Percentiles rank a stretch among this genome's conserved stretches.
Conservation (phyloP, 805 yeast species). For the Hanseniaspora hatyaiensis region DNA sequence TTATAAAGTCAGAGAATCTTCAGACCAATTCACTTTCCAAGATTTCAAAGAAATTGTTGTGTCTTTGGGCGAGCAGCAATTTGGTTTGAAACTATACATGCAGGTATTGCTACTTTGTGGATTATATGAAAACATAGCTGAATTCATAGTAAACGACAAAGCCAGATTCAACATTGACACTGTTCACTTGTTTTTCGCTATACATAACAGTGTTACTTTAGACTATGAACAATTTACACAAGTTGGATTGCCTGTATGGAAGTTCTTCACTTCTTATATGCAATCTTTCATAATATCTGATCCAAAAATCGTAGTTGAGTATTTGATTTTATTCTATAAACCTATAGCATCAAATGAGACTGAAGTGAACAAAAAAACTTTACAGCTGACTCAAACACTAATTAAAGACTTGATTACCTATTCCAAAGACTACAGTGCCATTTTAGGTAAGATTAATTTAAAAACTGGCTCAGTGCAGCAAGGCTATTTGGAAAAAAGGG, state of each 20-base stretch:
- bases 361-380: slow-evolving; percentile 34
- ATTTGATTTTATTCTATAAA: slow-evolving; percentile 47
- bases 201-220: slow-evolving; percentile 39
- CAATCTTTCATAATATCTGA: slow-evolving; percentile 73
- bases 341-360: slow-evolving; percentile 34
- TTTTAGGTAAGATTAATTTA: slow-evolving; percentile 72
- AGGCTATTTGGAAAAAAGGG: slow-evolving; percentile 73
- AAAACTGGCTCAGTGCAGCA: slow-evolving; percentile 66
- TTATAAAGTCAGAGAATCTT: slow-evolving; percentile 24
- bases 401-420: slow-evolving; percentile 73
- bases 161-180: slow-evolving; percentile 67
- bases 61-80: slow-evolving; percentile 61
- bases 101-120: slow-evolving; percentile 68
- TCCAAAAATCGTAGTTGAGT: slow-evolving; percentile 87
- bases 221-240: slow-evolving; percentile 11
- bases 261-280: slow-evolving; percentile 68
- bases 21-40: slow-evolving; percentile 55
- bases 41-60: slow-evolving; percentile 65
- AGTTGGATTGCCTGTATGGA: slow-evolving; percentile 37
- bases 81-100: slow-evolving; percentile 57
- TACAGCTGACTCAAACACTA: slow-evolving; percentile 58
- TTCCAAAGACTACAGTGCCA: slow-evolving; percentile 67
- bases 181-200: slow-evolving; percentile 76
- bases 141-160: slow-evolving; percentile 34
- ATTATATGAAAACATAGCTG: slow-evolving; percentile 67